Evolutionary conservation across 495 filamentous ascomycete species (phyloP).

Genomic region (Neurospora sp.): DNA sequence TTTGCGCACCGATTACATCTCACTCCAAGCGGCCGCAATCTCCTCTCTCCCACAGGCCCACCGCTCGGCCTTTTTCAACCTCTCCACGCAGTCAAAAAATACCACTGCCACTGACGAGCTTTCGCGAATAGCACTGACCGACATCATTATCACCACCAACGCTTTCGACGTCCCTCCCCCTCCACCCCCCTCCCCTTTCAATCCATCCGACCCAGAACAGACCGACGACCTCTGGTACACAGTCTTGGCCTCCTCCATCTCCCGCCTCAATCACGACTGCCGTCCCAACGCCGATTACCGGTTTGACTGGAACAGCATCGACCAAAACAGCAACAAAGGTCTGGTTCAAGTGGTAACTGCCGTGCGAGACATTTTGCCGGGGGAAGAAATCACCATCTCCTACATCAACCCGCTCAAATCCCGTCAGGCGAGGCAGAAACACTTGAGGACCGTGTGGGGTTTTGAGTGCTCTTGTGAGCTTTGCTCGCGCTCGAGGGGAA

Average conservation of each 20-base stretch:
- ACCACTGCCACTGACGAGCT: too few species aligned
- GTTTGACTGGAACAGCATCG: slow-evolving; percentile 17
- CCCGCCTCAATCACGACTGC: slow-evolving; percentile 36
- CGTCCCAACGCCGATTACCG: slow-evolving; percentile 35
- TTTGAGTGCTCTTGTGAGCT: slow-evolving; percentile 28
- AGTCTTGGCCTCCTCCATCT: slow-evolving; percentile 23
- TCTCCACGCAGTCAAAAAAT: slow-evolving; percentile 16
- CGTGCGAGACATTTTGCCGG: slow-evolving; percentile 22
- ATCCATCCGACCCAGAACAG: too few species aligned
- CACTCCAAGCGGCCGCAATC: slow-evolving; percentile 17
- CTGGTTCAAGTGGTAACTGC: slow-evolving; percentile 30
- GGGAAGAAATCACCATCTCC: slow-evolving; percentile 30
- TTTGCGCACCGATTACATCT: slow-evolving; percentile 9
- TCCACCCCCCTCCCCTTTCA: too few species aligned
- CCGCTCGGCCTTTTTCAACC: slow-evolving; percentile 13
- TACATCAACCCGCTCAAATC: slow-evolving; percentile 30
- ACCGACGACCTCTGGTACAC: slow-evolving; percentile 15
- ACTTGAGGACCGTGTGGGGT: slow-evolving; percentile 27
- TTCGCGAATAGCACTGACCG: slow-evolving; percentile 6
- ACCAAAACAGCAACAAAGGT: slow-evolving; percentile 2
- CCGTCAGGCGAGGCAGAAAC: slow-evolving; percentile 15
- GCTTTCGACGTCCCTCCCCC: slow-evolving; percentile 22
- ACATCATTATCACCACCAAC: slow-evolving; percentile 23
- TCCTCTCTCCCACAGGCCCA: slow-evolving; percentile 17
- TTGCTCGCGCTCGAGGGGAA: slow-evolving; percentile 15